These are phyloP conservation scores for Auricularia sp. DNA, from an alignment of 768 basidiomycete genomes.

Conservation along the genomic window DNA sequence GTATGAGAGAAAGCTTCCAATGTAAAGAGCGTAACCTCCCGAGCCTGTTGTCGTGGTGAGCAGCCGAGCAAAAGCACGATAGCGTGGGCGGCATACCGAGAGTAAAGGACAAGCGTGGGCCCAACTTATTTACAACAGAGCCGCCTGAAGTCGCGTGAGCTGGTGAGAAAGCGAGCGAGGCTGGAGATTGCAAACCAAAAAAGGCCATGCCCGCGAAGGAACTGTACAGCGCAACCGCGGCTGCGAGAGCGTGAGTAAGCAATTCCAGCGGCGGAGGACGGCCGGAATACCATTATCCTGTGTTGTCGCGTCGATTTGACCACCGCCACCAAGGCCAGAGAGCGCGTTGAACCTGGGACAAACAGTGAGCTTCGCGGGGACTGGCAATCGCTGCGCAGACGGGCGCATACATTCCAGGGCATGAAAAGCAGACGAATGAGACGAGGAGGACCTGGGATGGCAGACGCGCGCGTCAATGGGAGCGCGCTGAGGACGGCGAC, in stretches of 20 bases:
- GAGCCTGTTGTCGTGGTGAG: constrained; percentile 27
- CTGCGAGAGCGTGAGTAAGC: background rate
- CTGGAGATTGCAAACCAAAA: constrained; percentile 49
- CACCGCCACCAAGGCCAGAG: constrained; percentile 59
- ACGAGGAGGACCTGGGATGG: background rate
- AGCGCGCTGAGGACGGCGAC: background rate
- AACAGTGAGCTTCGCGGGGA: background rate
- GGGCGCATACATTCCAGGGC: background rate
- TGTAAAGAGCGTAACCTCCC: constrained; percentile 64
- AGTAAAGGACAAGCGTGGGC: constrained; percentile 59
- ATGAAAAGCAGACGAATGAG: background rate
- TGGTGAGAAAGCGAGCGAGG: background rate
- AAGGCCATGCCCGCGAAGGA: constrained; percentile 53
- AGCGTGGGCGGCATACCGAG: constrained; percentile 26
- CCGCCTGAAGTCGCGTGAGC: constrained; percentile 23
- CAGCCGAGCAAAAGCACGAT: background rate
- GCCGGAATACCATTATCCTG: constrained; percentile 39
- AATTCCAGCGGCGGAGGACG: background rate
- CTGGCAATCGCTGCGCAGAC: background rate
- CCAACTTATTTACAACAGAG: constrained; percentile 71
- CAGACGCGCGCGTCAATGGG: background rate
- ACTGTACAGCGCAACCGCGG: constrained; percentile 57
- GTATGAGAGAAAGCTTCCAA: constrained; percentile 37
- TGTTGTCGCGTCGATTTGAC: constrained; percentile 55
- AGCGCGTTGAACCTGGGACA: background rate